A percentile compares a stretch with the other conserved stretches of the same genome.
Conservation (phyloP, 352 stramenopile genomes). For the Phytophthora europaea region DNA sequence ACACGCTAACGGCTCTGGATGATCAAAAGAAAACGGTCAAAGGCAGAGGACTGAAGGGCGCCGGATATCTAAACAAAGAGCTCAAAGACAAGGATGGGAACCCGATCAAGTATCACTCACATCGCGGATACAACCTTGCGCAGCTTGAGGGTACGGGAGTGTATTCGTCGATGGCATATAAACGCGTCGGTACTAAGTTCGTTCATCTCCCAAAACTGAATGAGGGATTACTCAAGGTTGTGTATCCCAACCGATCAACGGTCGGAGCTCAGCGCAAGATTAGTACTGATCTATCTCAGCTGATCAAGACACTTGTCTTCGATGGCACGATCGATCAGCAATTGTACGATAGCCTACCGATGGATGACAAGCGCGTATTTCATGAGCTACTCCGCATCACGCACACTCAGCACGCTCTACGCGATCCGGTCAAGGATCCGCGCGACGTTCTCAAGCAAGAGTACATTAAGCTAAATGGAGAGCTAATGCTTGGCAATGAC, state of each 20-base stretch:
- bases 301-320: background rate
- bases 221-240: background rate
- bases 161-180: background rate
- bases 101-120: background rate
- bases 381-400: background rate
- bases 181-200: background rate
- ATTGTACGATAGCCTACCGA: background rate
- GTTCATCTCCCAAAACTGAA: background rate
- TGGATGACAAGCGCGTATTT: background rate
- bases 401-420: background rate
- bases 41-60: background rate
- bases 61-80: background rate
- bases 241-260: background rate
- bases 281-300: background rate
- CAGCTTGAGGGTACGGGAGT: background rate
- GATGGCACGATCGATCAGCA: background rate
- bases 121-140: background rate
- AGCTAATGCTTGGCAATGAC: background rate
- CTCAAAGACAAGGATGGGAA: background rate
- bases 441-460: background rate
- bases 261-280: background rate
- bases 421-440: background rate
- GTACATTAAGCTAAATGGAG: background rate
- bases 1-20: too few relatives aligned
- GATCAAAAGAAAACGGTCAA: too few relatives aligned